Evolutionary conservation across 2,329 filamentous ascomycete genomes (phyloP).

Genomic region (Venturia carpophila): DNA sequence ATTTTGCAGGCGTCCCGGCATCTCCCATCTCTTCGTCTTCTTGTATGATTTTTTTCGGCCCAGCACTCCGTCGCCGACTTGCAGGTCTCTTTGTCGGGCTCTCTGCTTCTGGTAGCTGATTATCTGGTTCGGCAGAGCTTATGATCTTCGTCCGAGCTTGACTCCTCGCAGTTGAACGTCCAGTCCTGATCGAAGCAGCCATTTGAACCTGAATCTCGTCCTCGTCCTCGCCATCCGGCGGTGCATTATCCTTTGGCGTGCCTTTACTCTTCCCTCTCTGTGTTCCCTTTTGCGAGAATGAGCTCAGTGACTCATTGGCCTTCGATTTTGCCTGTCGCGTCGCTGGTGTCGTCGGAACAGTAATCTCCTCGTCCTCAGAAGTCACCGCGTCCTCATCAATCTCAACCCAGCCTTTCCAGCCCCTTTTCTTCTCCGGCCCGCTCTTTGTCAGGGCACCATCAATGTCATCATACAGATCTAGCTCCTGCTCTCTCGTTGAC

Average conservation of each 20-base stretch:
- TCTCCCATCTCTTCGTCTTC: neutral
- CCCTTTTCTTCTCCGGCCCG: constrained; percentile 5
- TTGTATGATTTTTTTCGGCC: neutral
- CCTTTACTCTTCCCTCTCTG: neutral
- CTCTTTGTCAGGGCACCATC: constrained; percentile 12
- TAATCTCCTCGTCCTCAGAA: neutral
- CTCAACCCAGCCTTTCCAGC: constrained; percentile 9
- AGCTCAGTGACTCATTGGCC: neutral
- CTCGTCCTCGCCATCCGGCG: neutral
- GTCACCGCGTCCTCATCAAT: constrained; percentile 1
- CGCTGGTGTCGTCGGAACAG: neutral
- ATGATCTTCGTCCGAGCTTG: neutral
- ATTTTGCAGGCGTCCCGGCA: neutral
- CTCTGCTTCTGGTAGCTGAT: neutral
- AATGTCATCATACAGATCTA: constrained; percentile 18
- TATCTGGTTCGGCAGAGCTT: neutral
- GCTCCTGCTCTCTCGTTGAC: neutral
- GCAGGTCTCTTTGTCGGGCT: neutral
- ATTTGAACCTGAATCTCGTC: neutral
- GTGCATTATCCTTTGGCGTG: neutral
- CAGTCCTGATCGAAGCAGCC: neutral
- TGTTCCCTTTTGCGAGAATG: neutral
- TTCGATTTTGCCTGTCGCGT: neutral
- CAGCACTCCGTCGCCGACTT: neutral
- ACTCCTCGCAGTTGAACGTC: neutral